Percentiles rank a stretch among this genome's conserved stretches.
These are phyloP conservation scores for Lunasporangiospora selenospora DNA, from an alignment of 192 early-diverging fungal genomes.

Conservation along the genomic window DNA sequence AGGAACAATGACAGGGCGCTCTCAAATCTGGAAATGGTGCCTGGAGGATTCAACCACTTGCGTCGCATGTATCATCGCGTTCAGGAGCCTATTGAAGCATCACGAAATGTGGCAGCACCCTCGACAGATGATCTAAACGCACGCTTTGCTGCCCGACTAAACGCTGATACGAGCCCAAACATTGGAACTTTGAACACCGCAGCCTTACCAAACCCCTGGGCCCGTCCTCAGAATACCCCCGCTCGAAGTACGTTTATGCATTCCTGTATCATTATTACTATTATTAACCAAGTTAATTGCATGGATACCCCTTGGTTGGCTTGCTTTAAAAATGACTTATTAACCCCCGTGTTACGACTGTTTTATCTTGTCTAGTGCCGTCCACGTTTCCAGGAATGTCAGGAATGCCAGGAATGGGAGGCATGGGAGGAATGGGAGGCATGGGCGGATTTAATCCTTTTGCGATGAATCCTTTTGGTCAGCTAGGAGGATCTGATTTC, in stretches of 20 bases:
- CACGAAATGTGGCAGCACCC: conserved; percentile 42
- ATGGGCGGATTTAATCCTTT: conserved; percentile 24
- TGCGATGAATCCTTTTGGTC: conserved; percentile 39
- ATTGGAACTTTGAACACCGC: conserved; percentile 56
- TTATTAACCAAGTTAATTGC: too few relatives aligned
- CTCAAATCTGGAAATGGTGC: conserved; percentile 69
- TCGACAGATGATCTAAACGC: conserved; percentile 59
- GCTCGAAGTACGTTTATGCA: conserved; percentile 11
- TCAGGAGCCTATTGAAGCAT: conserved; percentile 64
- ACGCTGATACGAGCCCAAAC: conserved; percentile 57
- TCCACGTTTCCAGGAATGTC: conserved; percentile 12
- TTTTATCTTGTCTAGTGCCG: too few relatives aligned
- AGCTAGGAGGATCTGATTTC: conserved; percentile 1
- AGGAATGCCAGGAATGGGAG: conserved; percentile 1
- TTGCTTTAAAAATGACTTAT: too few relatives aligned
- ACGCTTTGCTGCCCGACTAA: conserved; percentile 59
- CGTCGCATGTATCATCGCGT: conserved; percentile 62
- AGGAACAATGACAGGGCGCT: conserved; percentile 70
- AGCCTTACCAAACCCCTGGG: conserved; percentile 67
- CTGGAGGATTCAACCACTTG: conserved; percentile 71
- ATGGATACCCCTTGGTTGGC: too few relatives aligned
- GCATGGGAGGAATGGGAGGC: conserved; percentile 8
- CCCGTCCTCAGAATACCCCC: conserved; percentile 24
- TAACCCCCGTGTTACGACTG: too few relatives aligned
- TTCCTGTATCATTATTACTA: too few relatives aligned